Base-by-base conservation (phyloP, 495 filamentous ascomycete genomes). In the Hyaloscypha bicolor region DNA sequence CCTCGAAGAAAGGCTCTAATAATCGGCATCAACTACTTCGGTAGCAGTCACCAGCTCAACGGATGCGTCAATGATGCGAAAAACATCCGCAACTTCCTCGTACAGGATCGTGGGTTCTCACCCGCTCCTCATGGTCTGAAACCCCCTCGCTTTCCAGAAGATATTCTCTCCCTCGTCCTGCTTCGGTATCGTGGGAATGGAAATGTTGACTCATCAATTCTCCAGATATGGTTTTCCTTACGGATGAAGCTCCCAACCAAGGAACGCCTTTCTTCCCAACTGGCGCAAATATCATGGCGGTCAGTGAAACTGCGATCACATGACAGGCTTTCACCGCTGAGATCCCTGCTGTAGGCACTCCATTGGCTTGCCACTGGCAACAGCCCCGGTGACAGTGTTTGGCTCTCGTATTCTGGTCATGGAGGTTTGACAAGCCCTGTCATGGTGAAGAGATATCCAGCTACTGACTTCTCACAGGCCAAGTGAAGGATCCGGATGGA, bases 1-100 rank as follows among this genome's bases (percentile, higher is more conserved):
- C 68, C 77, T 52, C 81, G 81, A 63, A 84, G 78, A 67, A 86
- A 88, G 67, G 80, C 83, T 53, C 82, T 88, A 39, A 73, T 88
- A 21, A 87, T 88, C 58, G 86, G 85, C 48, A 87, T 88, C 73
- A 88, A 87, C 76, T 88, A 88, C 72, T 77, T 74, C n/a, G 86
- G 85, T 68, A 77, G 77, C 30, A 66, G 78, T 0, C 79, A 86
- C 57, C 74, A 78, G 59, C 76, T 88, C 30, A 76, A 79, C 31
- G 86, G 86, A 25, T 88, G 86, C 72, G 81, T 86, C 71, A 82
- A 85, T 63, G 86, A 88, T 68, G 78, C 82, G 29, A 70, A 80
- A 48, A 86, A 87, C 70, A 75, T 86, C 45, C 77, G 76, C 30
- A 69, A 80, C 35, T 82, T 79, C 71, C 73, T 84, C 8, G 73